Evolutionary conservation across 306 rosid species (phyloP), one percentile per base, ranked within the genome.

Genomic region (Amphicarpaea edgeworthii): DNA sequence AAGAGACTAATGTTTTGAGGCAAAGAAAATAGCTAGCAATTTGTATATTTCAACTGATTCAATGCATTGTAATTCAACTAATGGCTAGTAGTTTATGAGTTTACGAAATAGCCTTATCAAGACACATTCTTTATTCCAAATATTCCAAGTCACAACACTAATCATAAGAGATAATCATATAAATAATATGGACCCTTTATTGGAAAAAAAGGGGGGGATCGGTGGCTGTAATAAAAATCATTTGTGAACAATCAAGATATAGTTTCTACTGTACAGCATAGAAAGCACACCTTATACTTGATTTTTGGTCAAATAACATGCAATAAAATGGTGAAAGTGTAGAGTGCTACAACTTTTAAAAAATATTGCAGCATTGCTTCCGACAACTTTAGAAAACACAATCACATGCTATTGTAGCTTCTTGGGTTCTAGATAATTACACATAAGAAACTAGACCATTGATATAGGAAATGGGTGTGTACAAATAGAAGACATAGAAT

Each of bases 341-440:
- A 68, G 6, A 46, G 16, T 41, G 8, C 47, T 32, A 2, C 12
- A 37, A 15, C 51, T 40, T 38, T 9, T 21, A 54, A 14, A 14
- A 72, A 54, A 14, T 24, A 45, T 26, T 59, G 34, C 21, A 73
- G 68, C 47, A 26, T 55, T 12, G 7, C 46, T 45, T 75, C 40
- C 7, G 0, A 17, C 72, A 46, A 34, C 63, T 46, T 47, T 7
- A 47, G 38, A 75, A 49, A 60, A 46, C 54, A 45, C 8, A 12
- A 38, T 58, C 26, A 41, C 12, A 5, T 16, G 62, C 62, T 60
- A 60, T 12, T 12, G 12, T 64, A 30, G 50, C 26, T 61, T 75
- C 47, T 17, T 28, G 54, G 23, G 7, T 4, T 45, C 15, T 17
- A 43, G 6, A 12, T 24, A n/a, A 58, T 58, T 59, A 8, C 66